phyloP scores from a whole-genome alignment of 352 stramenopile genomes.

The Phytophthora rubi region DNA sequence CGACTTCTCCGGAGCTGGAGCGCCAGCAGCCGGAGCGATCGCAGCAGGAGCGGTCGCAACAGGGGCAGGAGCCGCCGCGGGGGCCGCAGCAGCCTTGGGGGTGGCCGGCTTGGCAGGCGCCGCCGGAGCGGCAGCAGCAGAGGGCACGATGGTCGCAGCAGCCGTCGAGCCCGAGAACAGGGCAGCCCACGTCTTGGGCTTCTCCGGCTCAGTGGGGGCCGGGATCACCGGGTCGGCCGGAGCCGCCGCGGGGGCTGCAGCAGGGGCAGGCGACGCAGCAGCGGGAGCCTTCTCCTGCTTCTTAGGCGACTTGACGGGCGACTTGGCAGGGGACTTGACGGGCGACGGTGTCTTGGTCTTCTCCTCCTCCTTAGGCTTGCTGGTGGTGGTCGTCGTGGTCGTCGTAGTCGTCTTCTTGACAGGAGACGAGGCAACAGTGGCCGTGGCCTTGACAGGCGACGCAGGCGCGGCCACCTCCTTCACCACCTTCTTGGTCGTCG shows the following conservation, averaged over 20 bases:
- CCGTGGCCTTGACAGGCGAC: constrained; percentile 38
- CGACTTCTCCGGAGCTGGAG: constrained; percentile 28
- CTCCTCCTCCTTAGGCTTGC: constrained; percentile 7
- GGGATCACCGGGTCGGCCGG: constrained; percentile 38
- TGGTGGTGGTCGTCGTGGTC: constrained; percentile 29
- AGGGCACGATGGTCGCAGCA: constrained; percentile 28
- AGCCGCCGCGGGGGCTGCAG: constrained; percentile 33
- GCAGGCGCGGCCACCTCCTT: constrained; percentile 18
- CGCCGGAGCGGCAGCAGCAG: constrained; percentile 21
- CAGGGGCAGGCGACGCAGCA: constrained; percentile 23
- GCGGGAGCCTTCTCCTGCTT: constrained; percentile 41
- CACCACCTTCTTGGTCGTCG: constrained; percentile 40
- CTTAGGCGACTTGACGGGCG: constrained; percentile 28
- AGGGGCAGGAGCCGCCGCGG: constrained; percentile 7
- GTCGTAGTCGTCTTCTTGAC: constrained; percentile 47
- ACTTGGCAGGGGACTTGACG: constrained; percentile 1
- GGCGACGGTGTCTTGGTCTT: constrained; percentile 27
- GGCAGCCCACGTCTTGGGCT: constrained; percentile 45
- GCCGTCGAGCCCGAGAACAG: constrained; percentile 32
- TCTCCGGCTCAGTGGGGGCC: constrained; percentile 31
- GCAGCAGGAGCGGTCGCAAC: constrained; percentile 17
- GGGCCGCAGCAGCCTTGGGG: constrained; percentile 40
- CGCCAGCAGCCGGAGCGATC: constrained; percentile 24
- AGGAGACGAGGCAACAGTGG: constrained; percentile 40
- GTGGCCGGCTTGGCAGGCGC: constrained; percentile 62